Evolutionary conservation across 177 flowering plant species (phyloP).

Genomic region (Vitis hybrid): DNA sequence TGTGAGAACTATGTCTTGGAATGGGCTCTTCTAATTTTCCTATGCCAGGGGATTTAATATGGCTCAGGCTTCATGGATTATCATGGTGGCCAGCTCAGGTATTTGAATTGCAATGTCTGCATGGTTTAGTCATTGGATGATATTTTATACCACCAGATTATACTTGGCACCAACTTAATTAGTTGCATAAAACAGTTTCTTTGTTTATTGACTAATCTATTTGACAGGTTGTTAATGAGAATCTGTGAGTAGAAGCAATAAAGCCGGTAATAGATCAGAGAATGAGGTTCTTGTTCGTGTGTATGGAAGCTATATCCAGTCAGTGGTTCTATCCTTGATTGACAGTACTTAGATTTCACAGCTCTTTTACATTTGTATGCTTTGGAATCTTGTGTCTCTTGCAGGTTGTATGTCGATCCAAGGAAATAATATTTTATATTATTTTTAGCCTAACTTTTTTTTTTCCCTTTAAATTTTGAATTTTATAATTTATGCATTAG

Average conservation of each 20-base stretch:
- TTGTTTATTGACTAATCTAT: neutral
- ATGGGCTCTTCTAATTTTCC: no score
- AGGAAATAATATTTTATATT: slow-evolving; percentile 6
- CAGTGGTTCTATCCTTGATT: slow-evolving; percentile 17
- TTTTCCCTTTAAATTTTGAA: no score
- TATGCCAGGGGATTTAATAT: slow-evolving; percentile 35
- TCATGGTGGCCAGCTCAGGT: slow-evolving; percentile 76
- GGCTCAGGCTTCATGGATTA: slow-evolving; percentile 30
- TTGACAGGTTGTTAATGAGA: slow-evolving; percentile 50
- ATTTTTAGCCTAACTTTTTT: no score
- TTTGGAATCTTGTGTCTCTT: slow-evolving; percentile 4
- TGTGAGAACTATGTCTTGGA: no score
- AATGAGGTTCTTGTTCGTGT: slow-evolving; percentile 28
- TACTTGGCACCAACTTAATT: neutral
- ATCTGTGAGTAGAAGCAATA: slow-evolving; percentile 25
- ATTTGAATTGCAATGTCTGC: slow-evolving; percentile 1
- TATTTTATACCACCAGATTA: neutral
- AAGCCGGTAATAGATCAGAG: slow-evolving; percentile 25
- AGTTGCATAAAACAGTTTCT: neutral
- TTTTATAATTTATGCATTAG: no score
- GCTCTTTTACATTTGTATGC: neutral
- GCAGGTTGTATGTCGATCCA: slow-evolving; percentile 54
- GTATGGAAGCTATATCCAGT: slow-evolving; percentile 62
- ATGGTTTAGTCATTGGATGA: neutral
- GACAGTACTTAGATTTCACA: neutral